A percentile compares a stretch with the other conserved stretches of the same genome.
These are phyloP conservation scores for Fusarium oxysporum DNA, from an alignment of 2,329 filamentous ascomycete species.

Conservation along the genomic window DNA sequence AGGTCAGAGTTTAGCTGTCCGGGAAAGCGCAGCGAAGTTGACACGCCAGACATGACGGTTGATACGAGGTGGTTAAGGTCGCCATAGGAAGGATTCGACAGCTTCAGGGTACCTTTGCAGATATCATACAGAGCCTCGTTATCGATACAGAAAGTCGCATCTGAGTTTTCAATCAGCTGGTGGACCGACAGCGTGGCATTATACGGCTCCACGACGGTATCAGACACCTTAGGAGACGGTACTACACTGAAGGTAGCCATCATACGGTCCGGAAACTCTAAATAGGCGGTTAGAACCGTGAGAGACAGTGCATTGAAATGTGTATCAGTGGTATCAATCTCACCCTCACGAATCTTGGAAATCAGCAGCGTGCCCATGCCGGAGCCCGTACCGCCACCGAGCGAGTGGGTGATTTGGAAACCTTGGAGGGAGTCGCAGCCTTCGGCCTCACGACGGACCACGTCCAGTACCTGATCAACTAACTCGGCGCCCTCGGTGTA, in stretches of 20 bases:
- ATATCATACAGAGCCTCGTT: conserved; percentile 99
- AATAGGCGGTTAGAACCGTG: background rate
- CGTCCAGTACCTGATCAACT: conserved; percentile 97
- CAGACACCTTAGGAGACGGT: conserved; percentile 98
- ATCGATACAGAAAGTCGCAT: conserved; percentile 99
- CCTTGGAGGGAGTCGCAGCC: conserved; percentile 99
- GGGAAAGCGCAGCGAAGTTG: conserved; percentile 98
- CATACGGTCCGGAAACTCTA: conserved; percentile 99
- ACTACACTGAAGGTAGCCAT: conserved; percentile 99
- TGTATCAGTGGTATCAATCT: background rate
- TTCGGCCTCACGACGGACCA: conserved; percentile 98
- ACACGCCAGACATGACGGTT: conserved; percentile 99
- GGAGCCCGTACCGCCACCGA: too few relatives aligned
- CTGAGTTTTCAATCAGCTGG: conserved; percentile 99
- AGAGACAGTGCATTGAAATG: background rate
- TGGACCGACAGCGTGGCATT: conserved; percentile 99
- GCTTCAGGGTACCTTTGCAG: conserved; percentile 99
- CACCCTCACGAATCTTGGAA: conserved; percentile 97
- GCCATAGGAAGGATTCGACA: conserved; percentile 97
- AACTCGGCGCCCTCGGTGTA: conserved; percentile 99
- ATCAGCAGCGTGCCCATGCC: conserved; percentile 99
- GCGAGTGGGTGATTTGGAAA: conserved; percentile 99
- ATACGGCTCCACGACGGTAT: conserved; percentile 99
- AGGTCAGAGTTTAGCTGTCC: conserved; percentile 99
- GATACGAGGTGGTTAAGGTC: conserved; percentile 99